These are phyloP conservation scores for Ustilago nuda DNA, from an alignment of 1,284 basidiomycete species.

Conservation along the genomic window DNA sequence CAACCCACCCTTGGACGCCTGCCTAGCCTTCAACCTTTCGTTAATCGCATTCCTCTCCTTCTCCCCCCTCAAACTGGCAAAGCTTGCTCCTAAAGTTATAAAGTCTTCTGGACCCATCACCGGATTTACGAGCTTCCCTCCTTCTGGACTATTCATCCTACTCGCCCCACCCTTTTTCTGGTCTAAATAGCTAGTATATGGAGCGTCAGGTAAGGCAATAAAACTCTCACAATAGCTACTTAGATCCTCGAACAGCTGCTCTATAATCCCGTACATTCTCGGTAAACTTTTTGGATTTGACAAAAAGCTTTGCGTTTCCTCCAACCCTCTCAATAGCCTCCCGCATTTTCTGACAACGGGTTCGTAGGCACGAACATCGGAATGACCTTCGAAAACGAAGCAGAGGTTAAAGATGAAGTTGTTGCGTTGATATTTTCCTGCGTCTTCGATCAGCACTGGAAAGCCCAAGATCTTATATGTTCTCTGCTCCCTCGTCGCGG, in stretches of 20 bases:
- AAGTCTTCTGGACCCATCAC: conserved; percentile 39
- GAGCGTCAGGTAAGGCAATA: conserved; percentile 64
- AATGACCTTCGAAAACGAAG: conserved; percentile 89
- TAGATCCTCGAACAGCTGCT: conserved; percentile 95
- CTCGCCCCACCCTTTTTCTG: background rate
- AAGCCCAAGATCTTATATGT: conserved; percentile 65
- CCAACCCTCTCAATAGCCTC: conserved; percentile 84
- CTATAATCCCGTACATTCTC: conserved; percentile 85
- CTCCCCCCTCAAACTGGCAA: conserved; percentile 35
- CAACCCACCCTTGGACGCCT: conserved; percentile 10
- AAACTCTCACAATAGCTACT: conserved; percentile 80
- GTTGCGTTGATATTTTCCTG: conserved; percentile 63
- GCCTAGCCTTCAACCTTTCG: conserved; percentile 40
- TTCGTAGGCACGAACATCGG: conserved; percentile 93
- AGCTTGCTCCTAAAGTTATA: conserved; percentile 38
- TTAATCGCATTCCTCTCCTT: conserved; percentile 43
- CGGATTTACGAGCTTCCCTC: conserved; percentile 15
- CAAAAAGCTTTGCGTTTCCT: conserved; percentile 91
- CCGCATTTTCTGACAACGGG: conserved; percentile 94
- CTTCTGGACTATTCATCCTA: conserved; percentile 38
- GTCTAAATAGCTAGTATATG: conserved; percentile 32
- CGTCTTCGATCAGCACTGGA: conserved; percentile 60
- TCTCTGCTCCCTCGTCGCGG: conserved; percentile 22
- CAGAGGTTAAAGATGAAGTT: conserved; percentile 89
- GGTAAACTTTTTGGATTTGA: conserved; percentile 79